Conservation (phyloP, 768 basidiomycete species). For the Kockovaella imperatae region DNA sequence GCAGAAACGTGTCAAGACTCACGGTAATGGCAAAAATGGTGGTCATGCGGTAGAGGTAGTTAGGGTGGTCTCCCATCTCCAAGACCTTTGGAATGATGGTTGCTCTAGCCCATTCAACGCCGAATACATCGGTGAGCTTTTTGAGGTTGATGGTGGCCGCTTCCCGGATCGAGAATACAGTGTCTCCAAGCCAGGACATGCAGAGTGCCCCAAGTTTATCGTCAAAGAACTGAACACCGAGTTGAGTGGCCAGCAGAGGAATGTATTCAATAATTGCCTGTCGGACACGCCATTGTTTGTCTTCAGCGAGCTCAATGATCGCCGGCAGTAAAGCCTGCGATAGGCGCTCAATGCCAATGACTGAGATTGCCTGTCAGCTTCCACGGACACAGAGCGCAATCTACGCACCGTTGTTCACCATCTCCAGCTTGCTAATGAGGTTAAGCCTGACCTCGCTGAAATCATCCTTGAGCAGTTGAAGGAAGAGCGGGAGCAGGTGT, state of each 20-base stretch:
- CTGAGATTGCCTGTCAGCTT: conserved; percentile 47
- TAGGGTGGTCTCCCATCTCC: conserved; percentile 92
- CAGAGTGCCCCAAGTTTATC: conserved; percentile 93
- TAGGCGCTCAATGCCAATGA: conserved; percentile 93
- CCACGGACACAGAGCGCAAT: neutral
- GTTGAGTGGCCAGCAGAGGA: conserved; percentile 94
- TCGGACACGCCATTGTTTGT: conserved; percentile 98
- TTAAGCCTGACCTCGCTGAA: conserved; percentile 96
- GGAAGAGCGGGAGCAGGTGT: conserved; percentile 90
- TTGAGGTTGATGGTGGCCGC: conserved; percentile 95
- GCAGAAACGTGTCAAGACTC: conserved; percentile 34
- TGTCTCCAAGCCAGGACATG: conserved; percentile 99
- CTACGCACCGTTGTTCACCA: conserved; percentile 74
- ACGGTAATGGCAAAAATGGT: conserved; percentile 98
- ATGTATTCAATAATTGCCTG: conserved; percentile 99
- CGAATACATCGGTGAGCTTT: conserved; percentile 95
- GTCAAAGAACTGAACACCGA: conserved; percentile 94
- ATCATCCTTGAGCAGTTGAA: conserved; percentile 94
- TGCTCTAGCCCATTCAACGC: conserved; percentile 90
- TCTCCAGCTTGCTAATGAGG: conserved; percentile 96
- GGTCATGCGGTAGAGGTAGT: conserved; percentile 96
- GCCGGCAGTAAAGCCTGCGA: conserved; percentile 93
- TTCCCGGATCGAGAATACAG: conserved; percentile 95
- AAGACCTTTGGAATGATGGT: conserved; percentile 95
- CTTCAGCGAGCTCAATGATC: conserved; percentile 94